These are phyloP conservation scores for Marasmius tenuissimus DNA, from an alignment of 1,284 basidiomycete genomes.

Conservation along the genomic window DNA sequence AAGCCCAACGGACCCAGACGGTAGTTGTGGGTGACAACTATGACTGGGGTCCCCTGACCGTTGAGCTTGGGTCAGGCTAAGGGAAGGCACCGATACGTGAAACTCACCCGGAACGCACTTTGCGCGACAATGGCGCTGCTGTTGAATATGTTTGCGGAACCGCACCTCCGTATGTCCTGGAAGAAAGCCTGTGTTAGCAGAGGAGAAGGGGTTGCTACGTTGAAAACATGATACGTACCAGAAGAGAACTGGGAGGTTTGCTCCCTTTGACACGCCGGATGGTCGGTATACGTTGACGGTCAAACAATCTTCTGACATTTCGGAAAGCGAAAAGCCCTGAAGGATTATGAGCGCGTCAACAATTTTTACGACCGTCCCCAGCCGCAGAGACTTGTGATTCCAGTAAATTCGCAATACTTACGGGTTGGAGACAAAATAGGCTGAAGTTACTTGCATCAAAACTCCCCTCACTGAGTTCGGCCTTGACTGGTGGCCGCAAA, in stretches of 20 bases:
- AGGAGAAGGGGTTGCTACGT: not conserved
- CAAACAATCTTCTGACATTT: conserved; percentile 46
- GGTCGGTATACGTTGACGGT: conserved; percentile 48
- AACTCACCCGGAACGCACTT: conserved; percentile 41
- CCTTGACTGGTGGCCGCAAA: conserved; percentile 10
- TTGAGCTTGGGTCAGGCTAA: not conserved
- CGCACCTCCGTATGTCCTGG: conserved; percentile 41
- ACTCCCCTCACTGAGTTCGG: conserved; percentile 17
- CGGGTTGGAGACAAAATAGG: conserved; percentile 35
- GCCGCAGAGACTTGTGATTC: not conserved
- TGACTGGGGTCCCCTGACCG: conserved; percentile 48
- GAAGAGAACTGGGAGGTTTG: conserved; percentile 30
- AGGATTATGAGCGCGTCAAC: no score
- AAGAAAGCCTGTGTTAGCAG: not conserved
- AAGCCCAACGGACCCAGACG: conserved; percentile 38
- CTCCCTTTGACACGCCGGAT: conserved; percentile 22
- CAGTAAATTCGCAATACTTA: conserved; percentile 13
- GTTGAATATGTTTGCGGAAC: conserved; percentile 35
- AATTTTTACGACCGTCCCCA: not conserved
- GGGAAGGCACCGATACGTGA: not conserved
- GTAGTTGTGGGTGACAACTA: conserved; percentile 53
- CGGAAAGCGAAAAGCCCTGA: conserved; percentile 20
- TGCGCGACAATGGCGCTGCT: conserved; percentile 43
- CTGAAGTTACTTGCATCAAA: conserved; percentile 42
- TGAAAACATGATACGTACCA: conserved; percentile 22